Conservation (phyloP, 23 red algal genomes). For the Pyropia yezoensis region DNA sequence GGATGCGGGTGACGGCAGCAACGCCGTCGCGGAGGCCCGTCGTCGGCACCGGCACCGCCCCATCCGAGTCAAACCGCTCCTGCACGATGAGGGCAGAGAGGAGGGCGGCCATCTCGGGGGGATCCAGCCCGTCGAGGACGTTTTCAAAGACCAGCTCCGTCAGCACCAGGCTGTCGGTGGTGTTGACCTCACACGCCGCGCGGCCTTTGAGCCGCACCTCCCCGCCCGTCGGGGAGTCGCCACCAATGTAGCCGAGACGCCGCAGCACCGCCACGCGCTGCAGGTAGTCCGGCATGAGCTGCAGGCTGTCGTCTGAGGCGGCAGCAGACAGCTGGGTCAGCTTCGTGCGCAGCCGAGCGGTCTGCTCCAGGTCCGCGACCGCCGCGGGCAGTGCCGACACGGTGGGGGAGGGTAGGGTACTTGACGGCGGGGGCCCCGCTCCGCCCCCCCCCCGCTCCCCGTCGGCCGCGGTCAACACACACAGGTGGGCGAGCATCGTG, state of each 20-base stretch:
- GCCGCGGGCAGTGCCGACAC: neutral
- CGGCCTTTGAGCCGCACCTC: slow-evolving; percentile 89
- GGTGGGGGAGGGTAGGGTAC: too few species aligned
- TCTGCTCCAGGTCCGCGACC: neutral
- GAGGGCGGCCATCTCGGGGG: slow-evolving; percentile 63
- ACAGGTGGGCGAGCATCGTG: too few species aligned
- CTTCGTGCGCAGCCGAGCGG: slow-evolving; percentile 29
- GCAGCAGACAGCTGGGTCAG: slow-evolving; percentile 45
- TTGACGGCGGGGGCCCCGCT: too few species aligned
- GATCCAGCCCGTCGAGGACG: slow-evolving; percentile 48
- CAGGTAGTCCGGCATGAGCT: slow-evolving; percentile 85
- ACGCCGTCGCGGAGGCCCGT: slow-evolving; percentile 15
- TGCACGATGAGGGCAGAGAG: slow-evolving; percentile 77
- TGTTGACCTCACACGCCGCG: slow-evolving; percentile 94
- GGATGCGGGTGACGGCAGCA: slow-evolving; percentile 5
- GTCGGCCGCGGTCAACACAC: too few species aligned
- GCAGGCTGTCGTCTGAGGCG: slow-evolving; percentile 70
- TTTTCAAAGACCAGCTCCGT: slow-evolving; percentile 81
- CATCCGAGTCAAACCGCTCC: slow-evolving; percentile 31
- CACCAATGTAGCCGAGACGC: slow-evolving; percentile 67
- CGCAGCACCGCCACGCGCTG: slow-evolving; percentile 63
- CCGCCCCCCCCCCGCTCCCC: too few species aligned
- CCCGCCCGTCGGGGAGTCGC: neutral
- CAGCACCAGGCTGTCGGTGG: slow-evolving; percentile 82
- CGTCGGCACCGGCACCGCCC: slow-evolving; percentile 7